A percentile compares a stretch with the other conserved stretches of the same genome.
phyloP scores from a whole-genome alignment of 1,139 yeast species.

The Sugiyamaella neomexicana region DNA sequence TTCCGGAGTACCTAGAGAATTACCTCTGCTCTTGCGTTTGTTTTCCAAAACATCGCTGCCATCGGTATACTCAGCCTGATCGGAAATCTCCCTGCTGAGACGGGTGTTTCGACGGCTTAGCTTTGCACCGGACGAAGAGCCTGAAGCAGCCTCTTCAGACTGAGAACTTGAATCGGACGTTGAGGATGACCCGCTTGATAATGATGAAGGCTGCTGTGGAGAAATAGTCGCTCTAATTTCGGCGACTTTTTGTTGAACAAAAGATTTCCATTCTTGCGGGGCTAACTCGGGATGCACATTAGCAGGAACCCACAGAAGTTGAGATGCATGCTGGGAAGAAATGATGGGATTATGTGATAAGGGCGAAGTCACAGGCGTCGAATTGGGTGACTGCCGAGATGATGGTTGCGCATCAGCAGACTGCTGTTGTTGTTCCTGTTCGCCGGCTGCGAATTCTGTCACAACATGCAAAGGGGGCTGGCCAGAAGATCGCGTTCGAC shows the following conservation, averaged over 20 bases:
- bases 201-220: slow-evolving; percentile 19
- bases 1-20: slow-evolving; percentile 20
- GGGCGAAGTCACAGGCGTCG: background rate
- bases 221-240: slow-evolving; percentile 54
- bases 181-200: slow-evolving; percentile 18
- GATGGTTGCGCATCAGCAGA: background rate
- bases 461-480: slow-evolving; percentile 10
- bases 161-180: slow-evolving; percentile 2
- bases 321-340: slow-evolving; percentile 35
- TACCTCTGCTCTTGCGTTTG: slow-evolving; percentile 26
- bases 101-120: slow-evolving; percentile 39
- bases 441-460: background rate
- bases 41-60: slow-evolving; percentile 43
- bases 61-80: slow-evolving; percentile 41
- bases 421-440: background rate
- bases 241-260: slow-evolving; percentile 76
- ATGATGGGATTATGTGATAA: slow-evolving; percentile 16
- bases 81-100: slow-evolving; percentile 42
- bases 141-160: slow-evolving; percentile 6
- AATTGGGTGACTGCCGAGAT: background rate
- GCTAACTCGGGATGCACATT: slow-evolving; percentile 89
- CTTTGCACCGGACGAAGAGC: slow-evolving; percentile 9
- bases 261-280: slow-evolving; percentile 84
- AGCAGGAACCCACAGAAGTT: slow-evolving; percentile 88
- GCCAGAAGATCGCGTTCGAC: slow-evolving; percentile 11